A percentile compares a stretch with the other conserved stretches of the same genome.
These are phyloP conservation scores for Aspergillus calidoustus DNA, from an alignment of 2,329 filamentous ascomycete species.

Conservation along the genomic window DNA sequence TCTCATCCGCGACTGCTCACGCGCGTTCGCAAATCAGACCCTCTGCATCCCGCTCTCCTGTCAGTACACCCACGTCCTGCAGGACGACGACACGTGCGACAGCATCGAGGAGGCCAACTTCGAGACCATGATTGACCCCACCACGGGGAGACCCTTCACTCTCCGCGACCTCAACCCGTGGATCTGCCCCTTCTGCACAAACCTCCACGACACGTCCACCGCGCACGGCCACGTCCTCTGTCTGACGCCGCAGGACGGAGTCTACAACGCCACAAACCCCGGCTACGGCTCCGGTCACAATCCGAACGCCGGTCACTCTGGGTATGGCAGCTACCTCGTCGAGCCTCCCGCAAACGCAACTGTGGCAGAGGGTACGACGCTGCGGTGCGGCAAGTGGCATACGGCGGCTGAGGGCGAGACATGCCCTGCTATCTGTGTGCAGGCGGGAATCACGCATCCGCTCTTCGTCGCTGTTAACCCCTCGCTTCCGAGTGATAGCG, in stretches of 20 bases:
- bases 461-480: constrained; percentile 28
- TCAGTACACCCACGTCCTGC: no score
- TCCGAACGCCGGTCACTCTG: constrained; percentile 1
- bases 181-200: constrained; percentile 22
- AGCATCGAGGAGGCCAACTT: no score
- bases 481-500: constrained; percentile 8
- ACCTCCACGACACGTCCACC: constrained; percentile 10
- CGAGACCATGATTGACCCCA: no score
- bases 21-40: no score
- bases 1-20: no score
- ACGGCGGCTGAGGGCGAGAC: constrained; percentile 14
- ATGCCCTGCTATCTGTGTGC: constrained; percentile 23
- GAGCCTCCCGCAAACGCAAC: constrained; percentile 21
- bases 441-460: constrained; percentile 9
- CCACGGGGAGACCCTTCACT: no score
- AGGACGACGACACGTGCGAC: no score
- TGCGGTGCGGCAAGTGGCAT: constrained; percentile 27
- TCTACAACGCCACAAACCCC: constrained; percentile 6
- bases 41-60: no score
- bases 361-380: constrained; percentile 25
- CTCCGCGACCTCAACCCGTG: constrained; percentile 24
- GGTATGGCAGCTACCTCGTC: constrained; percentile 5
- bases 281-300: not conserved
- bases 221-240: constrained; percentile 21
- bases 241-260: constrained; percentile 16